Evolutionary conservation across 2,329 filamentous ascomycete genomes (phyloP), one percentile per base, ranked within the genome.

Genomic region (Botrytis aclada): DNA sequence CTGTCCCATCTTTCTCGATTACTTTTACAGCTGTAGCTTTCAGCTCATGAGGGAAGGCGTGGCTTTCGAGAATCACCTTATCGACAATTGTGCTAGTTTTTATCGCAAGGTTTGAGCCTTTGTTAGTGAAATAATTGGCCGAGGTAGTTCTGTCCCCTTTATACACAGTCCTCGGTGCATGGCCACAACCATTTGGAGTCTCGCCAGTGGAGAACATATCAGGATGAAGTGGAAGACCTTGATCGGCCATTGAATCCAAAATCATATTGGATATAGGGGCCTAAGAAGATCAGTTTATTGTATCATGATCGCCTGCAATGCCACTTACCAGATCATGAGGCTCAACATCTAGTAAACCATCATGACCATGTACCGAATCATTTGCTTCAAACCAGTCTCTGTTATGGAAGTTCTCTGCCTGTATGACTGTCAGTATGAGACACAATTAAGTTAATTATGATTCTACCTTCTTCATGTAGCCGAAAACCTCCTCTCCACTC

Each of bases 181-280:
- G 87, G 3, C 88, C 87, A 75, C 87, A 89, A 0, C 87, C 87
- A 69, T 88, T 84, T 1, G 86, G 80, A 32, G 83, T 84, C 43
- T 85, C 82, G 29, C 86, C 85, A 37, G 84, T 86, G 0, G 85
- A 84, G 77, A 90, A 90, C 86, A 90, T 89, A 74, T 90, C 88
- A 29, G 84, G 83, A 58, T 87, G 83, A n/a, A 88, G 81, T 0
- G 85, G 84, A 0, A 90, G 79, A 72, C 88, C 88, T 74, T 85
- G 81, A 2, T 85, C 86, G 14, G 86, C 80, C 80, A 89, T 85
- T 0, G 87, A 89, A 65, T 89, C 83, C 41, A 86, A 81, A 16
- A 89, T 79, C 43, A 86, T 82, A 62, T 88, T 80, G 4, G 87
- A 88, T 47, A 90, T 90, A 1, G 88, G 87, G 18, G 76, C 77